These are phyloP conservation scores for Carnegiea gigantea DNA, from an alignment of 179 eudicot genomes.

Conservation along the genomic window DNA sequence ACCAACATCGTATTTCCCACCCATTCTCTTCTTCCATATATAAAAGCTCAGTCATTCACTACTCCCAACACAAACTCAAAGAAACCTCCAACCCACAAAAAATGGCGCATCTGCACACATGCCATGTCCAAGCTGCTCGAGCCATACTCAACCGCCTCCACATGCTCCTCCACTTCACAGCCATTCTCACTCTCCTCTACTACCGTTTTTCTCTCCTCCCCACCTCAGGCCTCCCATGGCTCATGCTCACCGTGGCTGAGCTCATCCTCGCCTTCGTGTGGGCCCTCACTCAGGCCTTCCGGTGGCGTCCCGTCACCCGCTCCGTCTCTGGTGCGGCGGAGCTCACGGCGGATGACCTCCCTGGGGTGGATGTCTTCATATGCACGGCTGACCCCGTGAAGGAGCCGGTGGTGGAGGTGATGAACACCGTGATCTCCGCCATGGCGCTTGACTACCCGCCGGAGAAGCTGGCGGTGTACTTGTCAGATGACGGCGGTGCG, in stretches of 20 bases:
- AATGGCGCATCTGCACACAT: conserved; percentile 19
- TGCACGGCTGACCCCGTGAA: conserved; percentile 46
- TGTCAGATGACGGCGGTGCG: conserved; percentile 54
- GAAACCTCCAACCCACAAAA: not conserved
- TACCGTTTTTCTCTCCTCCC: conserved; percentile 33
- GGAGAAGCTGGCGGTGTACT: conserved; percentile 40
- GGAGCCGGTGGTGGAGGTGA: conserved; percentile 46
- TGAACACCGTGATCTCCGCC: conserved; percentile 52
- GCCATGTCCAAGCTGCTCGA: conserved; percentile 35
- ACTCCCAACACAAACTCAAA: not conserved
- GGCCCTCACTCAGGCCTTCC: conserved; percentile 28
- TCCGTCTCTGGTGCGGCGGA: not conserved
- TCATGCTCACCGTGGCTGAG: conserved; percentile 19
- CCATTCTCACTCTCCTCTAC: conserved; percentile 38
- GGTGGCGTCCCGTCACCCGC: conserved; percentile 24
- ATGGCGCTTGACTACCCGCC: conserved; percentile 51
- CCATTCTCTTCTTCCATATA: not conserved
- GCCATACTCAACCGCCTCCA: conserved; percentile 44
- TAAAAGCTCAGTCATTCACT: not conserved
- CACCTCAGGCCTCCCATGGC: conserved; percentile 13
- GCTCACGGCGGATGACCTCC: conserved; percentile 22
- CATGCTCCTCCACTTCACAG: conserved; percentile 39
- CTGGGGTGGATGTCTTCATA: conserved; percentile 43
- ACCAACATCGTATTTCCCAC: no score
- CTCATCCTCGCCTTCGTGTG: conserved; percentile 21